Evolutionary conservation across 1,139 yeast genomes (phyloP), one percentile per base, ranked within the genome.

Genomic region (Kluyveromyces sp.): DNA sequence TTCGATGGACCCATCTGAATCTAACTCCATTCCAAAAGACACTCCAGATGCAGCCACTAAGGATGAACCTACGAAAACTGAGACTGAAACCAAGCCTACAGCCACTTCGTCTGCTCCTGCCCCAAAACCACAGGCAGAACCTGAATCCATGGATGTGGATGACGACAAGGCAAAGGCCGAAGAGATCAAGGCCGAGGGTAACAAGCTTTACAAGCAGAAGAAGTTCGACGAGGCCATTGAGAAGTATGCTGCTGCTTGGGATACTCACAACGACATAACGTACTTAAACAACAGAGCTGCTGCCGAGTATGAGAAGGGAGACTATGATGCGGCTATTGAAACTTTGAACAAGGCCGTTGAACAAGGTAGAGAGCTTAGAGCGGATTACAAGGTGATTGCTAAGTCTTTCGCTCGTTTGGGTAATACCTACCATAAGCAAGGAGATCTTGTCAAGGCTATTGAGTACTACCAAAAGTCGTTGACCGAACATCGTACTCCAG

Each of bases 401-500:
- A 94, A 92, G 68, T 82, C 97, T 1, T 85, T 86, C 64, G 92
- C 94, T 20, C 83, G 98, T 68, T 75, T 88, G 49, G 98, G 97
- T 65, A 83, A 78, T 63, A 69, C 81, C 32, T 86, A 86, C 67
- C 69, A 79, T 61, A 92, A 92, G 69, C 70, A 76, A 63, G 83
- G 78, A 47, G 84, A 92, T 50, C 73, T 83, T 58, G 69, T 73
- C 49, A 71, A 74, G 44, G 96, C 98, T 4, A 82, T 80, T 49
- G 83, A 80, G 59, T 77, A 61, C 63, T 92, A 84, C 62, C 94
- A 89, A 68, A 87, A 85, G 67, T 84, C 97, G 1, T 75, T 94
- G 60, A 94, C 98, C 36, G 99, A 94, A 71, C 96, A 88, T 68
- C 83, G 99, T 71, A 87, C 95, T 22, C 95, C 98, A 13, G 97